Conservation (phyloP, 306 rosid genomes). For the Sphenostylis stenocarpa region DNA sequence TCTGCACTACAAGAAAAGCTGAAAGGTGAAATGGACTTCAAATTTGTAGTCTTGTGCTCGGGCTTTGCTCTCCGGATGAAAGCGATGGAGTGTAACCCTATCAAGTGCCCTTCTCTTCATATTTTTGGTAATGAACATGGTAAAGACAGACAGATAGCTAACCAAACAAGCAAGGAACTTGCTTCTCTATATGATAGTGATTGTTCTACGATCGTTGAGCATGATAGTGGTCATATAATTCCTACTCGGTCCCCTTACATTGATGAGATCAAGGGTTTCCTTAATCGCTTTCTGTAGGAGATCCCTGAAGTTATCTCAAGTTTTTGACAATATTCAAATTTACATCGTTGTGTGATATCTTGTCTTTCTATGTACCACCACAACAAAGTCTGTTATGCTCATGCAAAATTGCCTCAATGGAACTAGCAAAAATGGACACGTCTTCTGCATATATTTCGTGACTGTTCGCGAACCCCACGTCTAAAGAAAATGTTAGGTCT, state of each 20-base stretch:
- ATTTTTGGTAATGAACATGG: constrained; percentile 74
- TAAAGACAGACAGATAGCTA: constrained; percentile 77
- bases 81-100: constrained; percentile 42
- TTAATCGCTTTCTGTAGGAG: constrained; percentile 49
- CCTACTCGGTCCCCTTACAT: constrained; percentile 81
- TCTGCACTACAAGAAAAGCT: constrained; percentile 52
- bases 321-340: neutral
- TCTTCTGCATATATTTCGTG: neutral
- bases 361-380: neutral
- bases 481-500: neutral
- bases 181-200: constrained; percentile 64
- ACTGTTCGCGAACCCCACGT: neutral
- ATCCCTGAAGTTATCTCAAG: neutral
- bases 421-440: neutral
- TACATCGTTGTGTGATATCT: neutral
- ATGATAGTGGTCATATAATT: constrained; percentile 81
- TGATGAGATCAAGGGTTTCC: constrained; percentile 70
- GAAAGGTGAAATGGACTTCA: constrained; percentile 49
- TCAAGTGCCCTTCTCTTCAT: constrained; percentile 79
- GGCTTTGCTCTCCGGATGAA: constrained; percentile 55
- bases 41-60: constrained; percentile 77
- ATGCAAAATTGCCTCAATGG: neutral
- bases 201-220: constrained; percentile 63
- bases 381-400: neutral
- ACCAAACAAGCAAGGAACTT: constrained; percentile 67